Evolutionary conservation across 495 filamentous ascomycete genomes (phyloP).

Genomic region (Penicillium mononematosum): DNA sequence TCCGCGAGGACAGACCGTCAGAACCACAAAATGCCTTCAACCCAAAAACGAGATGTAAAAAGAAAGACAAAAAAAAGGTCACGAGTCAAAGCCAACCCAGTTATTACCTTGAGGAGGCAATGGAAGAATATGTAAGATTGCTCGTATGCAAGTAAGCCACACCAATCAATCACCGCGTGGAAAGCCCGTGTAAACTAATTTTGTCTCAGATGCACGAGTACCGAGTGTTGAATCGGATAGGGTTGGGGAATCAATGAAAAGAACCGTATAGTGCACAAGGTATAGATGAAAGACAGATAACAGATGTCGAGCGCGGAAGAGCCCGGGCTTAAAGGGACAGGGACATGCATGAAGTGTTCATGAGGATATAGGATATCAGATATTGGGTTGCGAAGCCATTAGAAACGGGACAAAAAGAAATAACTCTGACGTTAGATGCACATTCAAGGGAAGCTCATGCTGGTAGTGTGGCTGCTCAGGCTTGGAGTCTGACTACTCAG

Average conservation of each 20-base stretch:
- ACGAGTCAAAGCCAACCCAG: not conserved
- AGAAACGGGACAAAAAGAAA: not conserved
- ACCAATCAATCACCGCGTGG: not conserved
- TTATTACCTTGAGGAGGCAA: not conserved
- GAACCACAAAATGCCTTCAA: not conserved
- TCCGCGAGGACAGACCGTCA: not conserved
- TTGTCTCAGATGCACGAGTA: not conserved
- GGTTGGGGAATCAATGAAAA: constrained; percentile 3
- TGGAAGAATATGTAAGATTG: not conserved
- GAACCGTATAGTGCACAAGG: constrained; percentile 2
- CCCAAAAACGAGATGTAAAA: not conserved
- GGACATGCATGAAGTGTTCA: constrained; percentile 9
- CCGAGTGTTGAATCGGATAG: not conserved
- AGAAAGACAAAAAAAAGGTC: not conserved
- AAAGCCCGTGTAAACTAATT: not conserved
- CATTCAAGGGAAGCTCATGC: constrained; percentile 11
- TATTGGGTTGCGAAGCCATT: not conserved
- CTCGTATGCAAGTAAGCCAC: not conserved
- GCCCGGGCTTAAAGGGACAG: not conserved
- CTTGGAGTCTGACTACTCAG: not conserved
- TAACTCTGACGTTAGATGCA: not conserved
- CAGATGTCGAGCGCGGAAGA: not conserved
- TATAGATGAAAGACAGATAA: constrained; percentile 11
- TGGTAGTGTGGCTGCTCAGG: constrained; percentile 15
- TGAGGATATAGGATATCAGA: constrained; percentile 1